Base-by-base conservation (phyloP, 306 rosid genomes). In the Adenanthera pavonina region DNA sequence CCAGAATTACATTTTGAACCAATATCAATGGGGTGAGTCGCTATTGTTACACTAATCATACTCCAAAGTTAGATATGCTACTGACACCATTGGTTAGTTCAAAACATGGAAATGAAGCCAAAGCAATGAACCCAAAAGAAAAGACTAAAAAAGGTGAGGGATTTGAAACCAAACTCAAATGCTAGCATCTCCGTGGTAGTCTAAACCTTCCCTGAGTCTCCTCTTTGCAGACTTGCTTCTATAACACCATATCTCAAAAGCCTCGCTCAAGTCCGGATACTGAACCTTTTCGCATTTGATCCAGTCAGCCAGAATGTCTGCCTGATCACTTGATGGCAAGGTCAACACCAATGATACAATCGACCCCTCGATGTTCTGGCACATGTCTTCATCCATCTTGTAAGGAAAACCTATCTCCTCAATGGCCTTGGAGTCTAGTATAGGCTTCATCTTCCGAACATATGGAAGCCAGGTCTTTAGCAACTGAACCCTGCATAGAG, bases 231-330 rank as follows among this genome's bases (percentile, higher is more conserved):
- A 91, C 85, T 92, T 94, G 68, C 91, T 90, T 86, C 98, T 89
- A 75, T 89, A 94, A 90, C 94, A 94, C 98, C 98, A 94, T 36
- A 94, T 88, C 89, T 94, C 98, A 13, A 94, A 91, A 59, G 97
- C 98, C 86, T 94, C 98, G 0, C 89, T 92, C 89, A 92, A 80
- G 77, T 94, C 97, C 0, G 97, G 98, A 86, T 88, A 92, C 76
- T 74, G 91, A 59, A 89, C 84, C 82, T 87, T 84, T 83, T 88
- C 80, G 0, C 83, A 78, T 76, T 62, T 87, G 77, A 93, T 90
- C 99, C 99, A 95, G 15, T 93, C 97, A 33, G 91, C 93, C 41
- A 95, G 84, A 86, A 93, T 95, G 46, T 91, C 97, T 2, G 99
- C 98, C 86, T 95, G 99, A 84, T 95, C 96, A 73, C 86, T 93